A percentile compares a stretch with the other conserved stretches of the same genome.
Evolutionary conservation across 257 asterid species (phyloP).

Genomic region (Solanum chilense): DNA sequence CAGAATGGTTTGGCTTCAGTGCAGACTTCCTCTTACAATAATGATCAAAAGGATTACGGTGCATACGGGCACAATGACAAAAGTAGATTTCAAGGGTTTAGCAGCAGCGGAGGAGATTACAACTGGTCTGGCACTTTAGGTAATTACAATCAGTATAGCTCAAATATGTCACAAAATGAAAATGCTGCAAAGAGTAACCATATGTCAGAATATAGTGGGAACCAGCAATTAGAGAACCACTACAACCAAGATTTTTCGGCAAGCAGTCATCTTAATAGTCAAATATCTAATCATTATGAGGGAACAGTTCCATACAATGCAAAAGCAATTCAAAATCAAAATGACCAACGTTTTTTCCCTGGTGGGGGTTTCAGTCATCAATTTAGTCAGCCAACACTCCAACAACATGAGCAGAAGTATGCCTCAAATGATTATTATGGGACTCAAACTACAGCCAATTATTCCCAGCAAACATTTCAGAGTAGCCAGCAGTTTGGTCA

Average conservation of each 20-base stretch:
- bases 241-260: slow-evolving; percentile 21
- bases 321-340: slow-evolving; percentile 25
- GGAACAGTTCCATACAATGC: slow-evolving; percentile 24
- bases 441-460: slow-evolving; percentile 33
- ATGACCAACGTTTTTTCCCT: slow-evolving; percentile 20
- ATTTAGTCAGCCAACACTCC: slow-evolving; percentile 31
- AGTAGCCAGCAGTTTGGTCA: slow-evolving; percentile 38
- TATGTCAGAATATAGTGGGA: slow-evolving; percentile 24
- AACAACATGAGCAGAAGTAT: slow-evolving; percentile 35
- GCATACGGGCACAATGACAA: slow-evolving; percentile 20
- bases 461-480: slow-evolving; percentile 46
- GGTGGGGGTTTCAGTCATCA: slow-evolving; percentile 36
- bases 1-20: slow-evolving; percentile 26
- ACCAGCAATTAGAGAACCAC: slow-evolving; percentile 29
- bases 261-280: slow-evolving; percentile 25
- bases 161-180: slow-evolving; percentile 39
- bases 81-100: slow-evolving; percentile 24
- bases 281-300: slow-evolving; percentile 24
- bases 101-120: slow-evolving; percentile 34
- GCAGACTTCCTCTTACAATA: slow-evolving; percentile 25
- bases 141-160: slow-evolving; percentile 27
- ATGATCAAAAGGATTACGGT: slow-evolving; percentile 13
- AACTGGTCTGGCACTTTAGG: slow-evolving; percentile 33
- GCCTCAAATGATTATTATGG: slow-evolving; percentile 33
- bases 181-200: slow-evolving; percentile 15